Evolutionary conservation across 2,329 filamentous ascomycete genomes (phyloP).

Genomic region (Calonectria leucothoes): DNA sequence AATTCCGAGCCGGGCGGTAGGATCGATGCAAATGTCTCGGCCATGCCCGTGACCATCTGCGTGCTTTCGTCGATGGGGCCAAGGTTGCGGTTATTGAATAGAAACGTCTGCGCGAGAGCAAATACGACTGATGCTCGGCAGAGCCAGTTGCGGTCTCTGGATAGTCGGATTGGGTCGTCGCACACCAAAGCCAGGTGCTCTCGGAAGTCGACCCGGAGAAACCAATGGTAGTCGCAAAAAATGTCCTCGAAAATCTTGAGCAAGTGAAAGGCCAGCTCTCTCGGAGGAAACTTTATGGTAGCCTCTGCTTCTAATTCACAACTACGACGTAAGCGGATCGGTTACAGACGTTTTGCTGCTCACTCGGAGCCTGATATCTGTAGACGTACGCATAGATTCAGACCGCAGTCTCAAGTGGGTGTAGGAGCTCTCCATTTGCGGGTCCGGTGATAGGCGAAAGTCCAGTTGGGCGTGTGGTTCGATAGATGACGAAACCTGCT

Average conservation of each 20-base stretch:
- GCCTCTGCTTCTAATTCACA: conserved; percentile 14
- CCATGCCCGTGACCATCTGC: background rate
- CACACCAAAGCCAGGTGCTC: conserved; percentile 7
- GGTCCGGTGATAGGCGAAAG: background rate
- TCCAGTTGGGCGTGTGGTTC: conserved; percentile 10
- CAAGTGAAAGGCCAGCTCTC: conserved; percentile 7
- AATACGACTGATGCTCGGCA: conserved; percentile 20
- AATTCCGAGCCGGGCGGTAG: conserved; percentile 15
- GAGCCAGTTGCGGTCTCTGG: conserved; percentile 21
- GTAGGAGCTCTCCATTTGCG: conserved; percentile 16
- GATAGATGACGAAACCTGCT: conserved; percentile 17
- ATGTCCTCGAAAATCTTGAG: conserved; percentile 25
- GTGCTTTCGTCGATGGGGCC: background rate
- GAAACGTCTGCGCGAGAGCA: conserved; percentile 17
- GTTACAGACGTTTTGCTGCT: background rate
- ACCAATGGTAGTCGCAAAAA: conserved; percentile 27
- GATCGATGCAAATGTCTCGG: background rate
- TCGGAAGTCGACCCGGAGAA: conserved; percentile 17
- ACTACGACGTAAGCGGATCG: background rate
- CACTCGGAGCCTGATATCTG: background rate
- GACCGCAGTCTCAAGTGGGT: conserved; percentile 19
- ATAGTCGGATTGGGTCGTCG: conserved; percentile 4
- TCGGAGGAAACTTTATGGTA: conserved; percentile 21
- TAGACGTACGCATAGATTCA: conserved; percentile 17
- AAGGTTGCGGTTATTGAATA: background rate